Evolutionary conservation across 345 rosid species (phyloP).

Genomic region (Raphanus raphanistrum): DNA sequence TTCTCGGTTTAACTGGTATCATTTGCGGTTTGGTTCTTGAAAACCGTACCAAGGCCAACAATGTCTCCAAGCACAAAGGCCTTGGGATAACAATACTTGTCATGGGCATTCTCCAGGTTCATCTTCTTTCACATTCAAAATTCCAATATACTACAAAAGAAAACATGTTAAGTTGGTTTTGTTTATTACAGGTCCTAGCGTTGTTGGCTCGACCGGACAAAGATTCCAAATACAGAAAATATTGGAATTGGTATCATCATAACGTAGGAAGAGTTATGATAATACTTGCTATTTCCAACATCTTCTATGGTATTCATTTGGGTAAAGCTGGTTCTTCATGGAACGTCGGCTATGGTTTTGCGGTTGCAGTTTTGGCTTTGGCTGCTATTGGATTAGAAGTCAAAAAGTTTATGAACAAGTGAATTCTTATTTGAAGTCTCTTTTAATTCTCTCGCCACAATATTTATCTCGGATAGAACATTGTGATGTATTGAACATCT

Average conservation of each 20-base stretch:
- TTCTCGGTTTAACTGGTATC: constrained; percentile 57
- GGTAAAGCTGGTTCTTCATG: constrained; percentile 53
- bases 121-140: neutral
- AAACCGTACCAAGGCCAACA: constrained; percentile 36
- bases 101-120: constrained; percentile 77
- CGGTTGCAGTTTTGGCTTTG: constrained; percentile 45
- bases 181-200: constrained; percentile 53
- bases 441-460: neutral
- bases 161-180: neutral
- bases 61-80: constrained; percentile 61
- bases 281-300: constrained; percentile 57
- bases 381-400: constrained; percentile 48
- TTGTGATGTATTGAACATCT: constrained; percentile 28
- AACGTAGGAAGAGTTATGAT: constrained; percentile 60
- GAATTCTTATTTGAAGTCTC: neutral
- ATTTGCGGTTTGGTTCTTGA: constrained; percentile 61
- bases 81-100: constrained; percentile 71
- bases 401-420: constrained; percentile 47
- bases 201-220: constrained; percentile 63
- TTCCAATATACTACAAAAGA: neutral
- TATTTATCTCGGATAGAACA: constrained; percentile 19
- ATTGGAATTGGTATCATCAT: constrained; percentile 87
- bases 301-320: constrained; percentile 83
- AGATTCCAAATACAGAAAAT: constrained; percentile 56
- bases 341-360: constrained; percentile 66